A percentile compares a stretch with the other conserved stretches of the same genome.
Conservation (phyloP, 1,139 yeast genomes). For the Blastobotrys apis region DNA sequence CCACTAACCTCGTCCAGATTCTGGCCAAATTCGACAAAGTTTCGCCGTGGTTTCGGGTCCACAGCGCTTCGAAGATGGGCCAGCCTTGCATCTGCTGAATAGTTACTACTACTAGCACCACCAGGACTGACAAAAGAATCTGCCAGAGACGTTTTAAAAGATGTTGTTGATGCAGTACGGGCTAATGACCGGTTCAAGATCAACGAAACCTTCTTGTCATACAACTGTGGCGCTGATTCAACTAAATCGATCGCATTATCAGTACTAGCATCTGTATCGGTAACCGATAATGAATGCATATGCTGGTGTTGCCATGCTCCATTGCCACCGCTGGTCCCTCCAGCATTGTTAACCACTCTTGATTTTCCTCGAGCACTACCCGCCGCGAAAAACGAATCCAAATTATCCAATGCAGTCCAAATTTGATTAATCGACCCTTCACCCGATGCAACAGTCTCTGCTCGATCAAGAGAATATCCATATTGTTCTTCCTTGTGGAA, state of each 20-base stretch:
- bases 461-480: conserved; percentile 32
- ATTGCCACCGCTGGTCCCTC: conserved; percentile 23
- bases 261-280: conserved; percentile 42
- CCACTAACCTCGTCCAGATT: conserved; percentile 15
- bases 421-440: conserved; percentile 83
- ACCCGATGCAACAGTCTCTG: conserved; percentile 49
- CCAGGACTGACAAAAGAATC: conserved; percentile 31
- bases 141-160: conserved; percentile 68
- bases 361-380: conserved; percentile 35
- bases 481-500: conserved; percentile 57
- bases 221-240: conserved; percentile 73
- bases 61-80: background rate
- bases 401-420: conserved; percentile 94
- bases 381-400: conserved; percentile 87
- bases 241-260: conserved; percentile 42
- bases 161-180: conserved; percentile 67
- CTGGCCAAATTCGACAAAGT: conserved; percentile 21
- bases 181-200: conserved; percentile 72
- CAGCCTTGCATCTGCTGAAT: background rate
- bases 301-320: conserved; percentile 21
- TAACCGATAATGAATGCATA: conserved; percentile 20
- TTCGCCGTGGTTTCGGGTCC: conserved; percentile 15
- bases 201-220: conserved; percentile 73
- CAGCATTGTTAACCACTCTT: background rate
- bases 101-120: background rate